phyloP scores from a whole-genome alignment of 306 rosid genomes.

The Cucurbita pepo region DNA sequence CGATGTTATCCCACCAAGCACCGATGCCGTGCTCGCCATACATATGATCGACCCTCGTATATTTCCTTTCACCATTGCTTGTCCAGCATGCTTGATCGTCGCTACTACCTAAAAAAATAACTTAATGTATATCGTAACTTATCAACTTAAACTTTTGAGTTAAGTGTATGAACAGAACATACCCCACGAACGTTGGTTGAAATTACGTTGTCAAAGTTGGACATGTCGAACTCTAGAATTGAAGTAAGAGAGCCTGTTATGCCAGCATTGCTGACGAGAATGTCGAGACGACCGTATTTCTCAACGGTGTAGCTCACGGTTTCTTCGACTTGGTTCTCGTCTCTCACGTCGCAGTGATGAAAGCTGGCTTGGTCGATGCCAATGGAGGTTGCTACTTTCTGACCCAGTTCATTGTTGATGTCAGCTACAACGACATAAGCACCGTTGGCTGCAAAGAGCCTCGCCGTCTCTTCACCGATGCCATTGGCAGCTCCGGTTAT shows the following conservation, averaged over 20 bases:
- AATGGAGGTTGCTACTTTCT: conserved; percentile 30
- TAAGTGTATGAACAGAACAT: conserved; percentile 9
- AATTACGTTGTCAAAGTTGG: conserved; percentile 14
- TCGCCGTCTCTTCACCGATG: conserved; percentile 59
- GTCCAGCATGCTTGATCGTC: conserved; percentile 54
- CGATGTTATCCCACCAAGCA: neutral
- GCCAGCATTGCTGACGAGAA: conserved; percentile 75
- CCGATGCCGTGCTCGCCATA: conserved; percentile 49
- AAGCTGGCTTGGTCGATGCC: conserved; percentile 31
- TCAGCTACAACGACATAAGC: conserved; percentile 58
- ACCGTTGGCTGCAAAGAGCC: conserved; percentile 47
- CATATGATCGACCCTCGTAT: conserved; percentile 60
- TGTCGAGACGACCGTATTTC: conserved; percentile 35
- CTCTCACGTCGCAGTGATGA: conserved; percentile 67
- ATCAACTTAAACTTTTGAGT: neutral
- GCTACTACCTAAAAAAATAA: conserved; percentile 11
- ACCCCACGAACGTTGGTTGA: conserved; percentile 56
- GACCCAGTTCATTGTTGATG: conserved; percentile 54
- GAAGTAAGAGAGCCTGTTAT: conserved; percentile 31
- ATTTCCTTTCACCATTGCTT: conserved; percentile 46
- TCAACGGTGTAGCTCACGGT: conserved; percentile 29
- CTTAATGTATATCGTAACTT: neutral
- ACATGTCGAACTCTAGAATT: conserved; percentile 47
- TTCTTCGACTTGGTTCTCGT: conserved; percentile 20
- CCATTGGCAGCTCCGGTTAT: conserved; percentile 77